Evolutionary conservation across 345 rosid genomes (phyloP).

Genomic region (Eutrema japonicum): DNA sequence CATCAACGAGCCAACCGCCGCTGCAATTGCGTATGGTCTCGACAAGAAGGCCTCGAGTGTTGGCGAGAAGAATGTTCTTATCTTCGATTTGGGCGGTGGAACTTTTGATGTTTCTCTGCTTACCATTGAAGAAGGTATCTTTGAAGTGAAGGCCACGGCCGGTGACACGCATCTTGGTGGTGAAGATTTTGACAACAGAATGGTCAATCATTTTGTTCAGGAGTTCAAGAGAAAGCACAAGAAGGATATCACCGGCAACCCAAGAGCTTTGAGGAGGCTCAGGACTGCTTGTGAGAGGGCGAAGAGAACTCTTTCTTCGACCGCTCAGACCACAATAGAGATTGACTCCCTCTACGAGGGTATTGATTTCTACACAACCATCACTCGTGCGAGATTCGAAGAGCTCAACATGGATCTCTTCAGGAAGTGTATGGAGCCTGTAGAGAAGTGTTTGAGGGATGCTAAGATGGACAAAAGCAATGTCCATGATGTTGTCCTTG

Average conservation of each 20-base stretch:
- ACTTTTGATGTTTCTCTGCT: constrained; percentile 69
- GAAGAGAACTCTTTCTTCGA: constrained; percentile 67
- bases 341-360: constrained; percentile 62
- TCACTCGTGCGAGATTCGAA: constrained; percentile 56
- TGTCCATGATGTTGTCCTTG: constrained; percentile 62
- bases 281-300: constrained; percentile 73
- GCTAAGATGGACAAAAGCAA: constrained; percentile 71
- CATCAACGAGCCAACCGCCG: constrained; percentile 54
- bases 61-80: constrained; percentile 68
- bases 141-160: constrained; percentile 63
- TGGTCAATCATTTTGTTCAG: constrained; percentile 66
- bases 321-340: constrained; percentile 65
- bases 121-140: constrained; percentile 64
- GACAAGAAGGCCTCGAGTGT: constrained; percentile 51
- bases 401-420: constrained; percentile 59
- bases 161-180: constrained; percentile 67
- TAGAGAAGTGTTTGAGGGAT: constrained; percentile 63
- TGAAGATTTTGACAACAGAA: constrained; percentile 57
- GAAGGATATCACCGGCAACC: constrained; percentile 61
- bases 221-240: constrained; percentile 63
- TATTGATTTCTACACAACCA: constrained; percentile 56
- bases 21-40: constrained; percentile 53
- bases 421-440: constrained; percentile 65
- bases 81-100: constrained; percentile 70
- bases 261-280: constrained; percentile 65